Percentiles rank a stretch among this genome's conserved stretches.
Evolutionary conservation across 1,284 basidiomycete species (phyloP).

Genomic region (Austroboletus novae-zelandiae): DNA sequence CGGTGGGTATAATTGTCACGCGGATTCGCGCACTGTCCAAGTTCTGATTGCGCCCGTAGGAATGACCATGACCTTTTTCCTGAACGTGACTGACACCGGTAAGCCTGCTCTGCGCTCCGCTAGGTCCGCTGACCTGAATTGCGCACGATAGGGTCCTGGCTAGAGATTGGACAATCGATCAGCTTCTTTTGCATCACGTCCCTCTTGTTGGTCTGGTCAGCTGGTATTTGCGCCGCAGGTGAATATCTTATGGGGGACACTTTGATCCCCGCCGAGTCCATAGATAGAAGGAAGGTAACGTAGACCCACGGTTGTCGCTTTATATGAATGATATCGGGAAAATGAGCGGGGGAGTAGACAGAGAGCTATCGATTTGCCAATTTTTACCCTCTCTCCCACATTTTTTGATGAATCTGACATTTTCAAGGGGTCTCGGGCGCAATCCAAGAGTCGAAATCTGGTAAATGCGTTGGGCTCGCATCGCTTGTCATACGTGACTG

Average conservation of each 20-base stretch:
- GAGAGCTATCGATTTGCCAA: background rate
- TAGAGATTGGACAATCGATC: conserved; percentile 88
- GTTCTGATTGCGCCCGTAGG: conserved; percentile 36
- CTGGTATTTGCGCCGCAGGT: conserved; percentile 68
- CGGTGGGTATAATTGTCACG: conserved; percentile 40
- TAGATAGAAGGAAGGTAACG: conserved; percentile 20
- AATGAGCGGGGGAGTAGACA: conserved; percentile 1
- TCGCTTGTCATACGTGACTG: too few relatives aligned
- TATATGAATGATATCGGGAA: conserved; percentile 1
- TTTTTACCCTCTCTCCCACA: background rate
- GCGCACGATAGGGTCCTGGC: conserved; percentile 63
- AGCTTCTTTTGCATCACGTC: conserved; percentile 88
- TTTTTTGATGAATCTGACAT: background rate
- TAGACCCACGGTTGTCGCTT: conserved; percentile 29
- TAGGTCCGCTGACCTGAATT: conserved; percentile 13
- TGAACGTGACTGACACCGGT: conserved; percentile 79
- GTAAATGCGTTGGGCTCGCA: too few relatives aligned
- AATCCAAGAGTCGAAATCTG: background rate
- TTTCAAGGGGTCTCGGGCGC: background rate
- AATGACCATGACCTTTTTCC: conserved; percentile 84
- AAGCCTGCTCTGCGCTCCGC: conserved; percentile 7
- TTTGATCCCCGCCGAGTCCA: conserved; percentile 19
- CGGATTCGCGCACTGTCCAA: background rate
- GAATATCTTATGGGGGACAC: conserved; percentile 57
- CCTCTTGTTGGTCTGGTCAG: conserved; percentile 75